Evolutionary conservation across 2,329 filamentous ascomycete genomes (phyloP).

Genomic region (Aspergillus proliferans): DNA sequence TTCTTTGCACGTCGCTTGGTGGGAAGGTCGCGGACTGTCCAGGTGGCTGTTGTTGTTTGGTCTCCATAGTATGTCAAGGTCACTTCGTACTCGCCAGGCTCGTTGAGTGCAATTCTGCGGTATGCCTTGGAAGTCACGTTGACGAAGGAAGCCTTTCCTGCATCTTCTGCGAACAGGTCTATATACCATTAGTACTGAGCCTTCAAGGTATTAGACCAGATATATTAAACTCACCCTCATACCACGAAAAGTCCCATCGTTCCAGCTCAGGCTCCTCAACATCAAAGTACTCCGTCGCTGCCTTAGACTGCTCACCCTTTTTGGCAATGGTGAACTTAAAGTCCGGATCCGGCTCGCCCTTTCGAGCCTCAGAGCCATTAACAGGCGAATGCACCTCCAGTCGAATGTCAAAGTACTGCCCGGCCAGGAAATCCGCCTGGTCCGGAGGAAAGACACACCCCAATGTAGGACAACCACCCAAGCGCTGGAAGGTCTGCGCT

Average conservation of each 20-base stretch:
- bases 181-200: conserved; percentile 1
- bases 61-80: conserved; percentile 69
- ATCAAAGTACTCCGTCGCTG: conserved; percentile 63
- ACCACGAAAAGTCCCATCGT: conserved; percentile 79
- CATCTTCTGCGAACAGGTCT: conserved; percentile 71
- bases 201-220: neutral
- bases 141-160: conserved; percentile 62
- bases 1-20: conserved; percentile 74
- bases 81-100: conserved; percentile 73
- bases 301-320: conserved; percentile 49
- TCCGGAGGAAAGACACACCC: conserved; percentile 55
- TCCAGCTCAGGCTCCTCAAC: conserved; percentile 65
- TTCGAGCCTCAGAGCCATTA: conserved; percentile 74
- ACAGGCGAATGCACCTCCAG: conserved; percentile 74
- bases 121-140: conserved; percentile 76
- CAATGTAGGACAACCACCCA: conserved; percentile 51
- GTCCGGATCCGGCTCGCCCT: conserved; percentile 63
- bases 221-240: conserved; percentile 50
- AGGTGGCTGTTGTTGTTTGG: conserved; percentile 65
- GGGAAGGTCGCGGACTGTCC: conserved; percentile 67
- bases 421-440: conserved; percentile 72
- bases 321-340: conserved; percentile 69
- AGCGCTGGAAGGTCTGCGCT: conserved; percentile 51
- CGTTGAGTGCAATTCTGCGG: conserved; percentile 66
- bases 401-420: conserved; percentile 77